Evolutionary conservation across 768 basidiomycete species (phyloP), one percentile per base, ranked within the genome.

Genomic region (Boletus reticulatus): DNA sequence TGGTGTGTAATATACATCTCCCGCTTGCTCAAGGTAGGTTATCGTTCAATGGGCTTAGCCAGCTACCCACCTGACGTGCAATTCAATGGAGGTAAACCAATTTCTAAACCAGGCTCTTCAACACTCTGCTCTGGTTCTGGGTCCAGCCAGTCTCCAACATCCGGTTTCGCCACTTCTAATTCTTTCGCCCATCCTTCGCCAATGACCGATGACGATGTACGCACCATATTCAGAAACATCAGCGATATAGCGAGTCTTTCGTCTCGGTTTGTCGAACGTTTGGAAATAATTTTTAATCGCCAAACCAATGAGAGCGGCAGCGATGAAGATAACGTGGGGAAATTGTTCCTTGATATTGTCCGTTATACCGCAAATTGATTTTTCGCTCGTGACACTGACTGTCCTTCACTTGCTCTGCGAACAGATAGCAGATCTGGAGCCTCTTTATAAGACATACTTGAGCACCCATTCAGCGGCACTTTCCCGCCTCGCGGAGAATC

Each of bases 141-240:
- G 10, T 71, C 72, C n/a, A 64, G 66, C 59, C 60, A 68, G 10
- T 71, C 67, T 9, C 68, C 67, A 38, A 67, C 76, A 5, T 64
- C 75, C 2, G 54, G 62, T 11, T 55, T 39, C 8, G 59, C 76
- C 6, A 71, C 77, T 19, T 77, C 79, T 5, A 64, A 68, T 53
- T 80, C 73, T 34, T 78, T 76, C 4, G 67, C 73, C 16, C 78
- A 80, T 2, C 29, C 19, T 48, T 6, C 16, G 12, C 48, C 87
- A 0, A 88, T 92, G 85, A 80, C 84, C 4, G 64, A 62, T 9
- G 82, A 88, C 37, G 88, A 90, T 61, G 75, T 76, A 20, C 78
- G 78, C 55, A 80, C 80, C 54, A 84, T 92, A 24, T 92, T 92
- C 71, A 78, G 78, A 67, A 92, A 92, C 65, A 78, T 91, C 43